Evolutionary conservation across 331 rosid genomes (phyloP), one percentile per base, ranked within the genome.

Genomic region (Dryas integrifolia): DNA sequence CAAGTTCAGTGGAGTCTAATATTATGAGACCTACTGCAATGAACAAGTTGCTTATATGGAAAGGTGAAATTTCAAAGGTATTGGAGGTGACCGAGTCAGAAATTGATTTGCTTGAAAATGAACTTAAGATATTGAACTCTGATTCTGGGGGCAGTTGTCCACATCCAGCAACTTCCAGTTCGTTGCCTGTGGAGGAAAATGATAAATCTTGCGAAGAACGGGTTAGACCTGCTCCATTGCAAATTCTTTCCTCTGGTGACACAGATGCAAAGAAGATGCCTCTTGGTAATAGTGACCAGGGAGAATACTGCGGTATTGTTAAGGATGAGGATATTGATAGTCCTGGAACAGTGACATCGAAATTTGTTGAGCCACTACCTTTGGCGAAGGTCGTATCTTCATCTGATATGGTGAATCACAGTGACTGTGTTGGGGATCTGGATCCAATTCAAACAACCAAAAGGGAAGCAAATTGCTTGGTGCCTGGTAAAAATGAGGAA

Each of bases 281-380:
- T 15, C 59, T 62, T 13, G 79, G 84, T 69, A 75, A 81, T 68
- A 72, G 71, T 59, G 82, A 85, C 49, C 69, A 77, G 72, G 81
- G 56, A 35, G 84, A 73, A 45, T 68, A 63, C 57, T 67, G 80
- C 64, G 81, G 72, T 67, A 72, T 74, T 80, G 74, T 48, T 9
- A 86, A 84, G 77, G 97, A 80, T 68, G 91, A 87, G 70, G 95
- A 86, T 70, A 79, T 88, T 75, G 97, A 95, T 81, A 90, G 98
- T 82, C 97, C 96, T 70, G 99, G 98, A 77, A 87, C 96, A 38
- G 94, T 85, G 60, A 92, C 94, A 3, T 96, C 99, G 7, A 88
- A 92, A 76, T 87, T 92, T 76, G 90, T 87, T 66, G 96, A 89
- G 82, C 84, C 86, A 24, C 73, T 60, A 18, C 80, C 88, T 18